Evolutionary conservation across 805 yeast species (phyloP).

Genomic region (Kuraishia molischiana): DNA sequence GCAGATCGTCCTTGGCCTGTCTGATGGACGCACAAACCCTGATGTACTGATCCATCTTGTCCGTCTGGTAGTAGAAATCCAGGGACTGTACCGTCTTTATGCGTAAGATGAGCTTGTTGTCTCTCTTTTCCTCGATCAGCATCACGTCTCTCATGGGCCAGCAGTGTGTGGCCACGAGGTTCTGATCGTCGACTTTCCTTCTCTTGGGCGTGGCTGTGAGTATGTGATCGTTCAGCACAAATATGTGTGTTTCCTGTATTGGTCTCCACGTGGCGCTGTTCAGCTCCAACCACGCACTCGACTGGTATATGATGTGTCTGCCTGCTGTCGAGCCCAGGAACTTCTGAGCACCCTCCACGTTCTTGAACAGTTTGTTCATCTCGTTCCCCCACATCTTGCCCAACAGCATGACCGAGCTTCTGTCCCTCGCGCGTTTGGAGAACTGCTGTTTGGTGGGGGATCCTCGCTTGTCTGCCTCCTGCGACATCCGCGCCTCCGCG

Average conservation of each 20-base stretch:
- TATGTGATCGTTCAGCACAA: constrained; percentile 67
- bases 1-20: constrained; percentile 53
- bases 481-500: constrained; percentile 46
- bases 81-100: constrained; percentile 9
- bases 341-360: constrained; percentile 88
- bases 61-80: constrained; percentile 52
- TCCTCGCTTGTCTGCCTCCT: constrained; percentile 23
- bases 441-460: constrained; percentile 1
- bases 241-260: constrained; percentile 63
- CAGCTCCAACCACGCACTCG: constrained; percentile 80
- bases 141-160: constrained; percentile 63
- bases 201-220: constrained; percentile 61
- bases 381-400: constrained; percentile 79
- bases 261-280: constrained; percentile 82
- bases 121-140: constrained; percentile 26
- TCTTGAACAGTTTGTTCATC: constrained; percentile 58
- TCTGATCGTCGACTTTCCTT: constrained; percentile 2
- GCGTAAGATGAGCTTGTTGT: constrained; percentile 10
- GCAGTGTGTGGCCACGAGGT: constrained; percentile 62
- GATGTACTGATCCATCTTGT: constrained; percentile 43
- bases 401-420: constrained; percentile 61
- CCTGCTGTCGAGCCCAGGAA: constrained; percentile 67
- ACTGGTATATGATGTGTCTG: constrained; percentile 69
- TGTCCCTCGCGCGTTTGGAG: constrained; percentile 30
- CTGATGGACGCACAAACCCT: constrained; percentile 46